Percentiles rank a stretch among this genome's conserved stretches.
These are phyloP conservation scores for Chlamydomonas incerta DNA, from an alignment of 139 green algal genomes.

Conservation along the genomic window DNA sequence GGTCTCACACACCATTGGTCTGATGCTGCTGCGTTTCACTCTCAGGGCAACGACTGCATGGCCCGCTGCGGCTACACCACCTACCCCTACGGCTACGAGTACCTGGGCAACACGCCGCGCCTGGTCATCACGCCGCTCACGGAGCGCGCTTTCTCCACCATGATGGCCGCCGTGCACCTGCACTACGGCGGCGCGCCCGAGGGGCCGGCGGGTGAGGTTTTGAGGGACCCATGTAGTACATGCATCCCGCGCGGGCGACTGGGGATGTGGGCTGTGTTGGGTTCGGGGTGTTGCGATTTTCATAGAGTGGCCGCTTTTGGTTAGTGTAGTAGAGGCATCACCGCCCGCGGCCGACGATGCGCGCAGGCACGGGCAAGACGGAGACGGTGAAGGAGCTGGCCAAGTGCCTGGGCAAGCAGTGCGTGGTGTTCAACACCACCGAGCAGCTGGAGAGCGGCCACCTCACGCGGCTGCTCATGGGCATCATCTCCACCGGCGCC, in stretches of 20 bases:
- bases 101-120: constrained; percentile 77
- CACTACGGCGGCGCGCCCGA: constrained; percentile 68
- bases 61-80: constrained; percentile 34
- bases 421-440: constrained; percentile 85
- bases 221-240: too few relatives aligned
- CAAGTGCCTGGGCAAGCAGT: constrained; percentile 77
- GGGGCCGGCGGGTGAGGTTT: constrained; percentile 45
- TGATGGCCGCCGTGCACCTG: constrained; percentile 66
- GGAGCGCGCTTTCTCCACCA: constrained; percentile 61
- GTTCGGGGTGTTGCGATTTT: too few relatives aligned
- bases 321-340: too few relatives aligned
- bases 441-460: constrained; percentile 59
- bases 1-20: too few relatives aligned
- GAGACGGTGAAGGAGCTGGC: constrained; percentile 87
- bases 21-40: too few relatives aligned
- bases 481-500: constrained; percentile 54
- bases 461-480: constrained; percentile 55
- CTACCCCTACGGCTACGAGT: constrained; percentile 77
- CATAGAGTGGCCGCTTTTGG: too few relatives aligned
- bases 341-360: too few relatives aligned
- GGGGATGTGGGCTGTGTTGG: too few relatives aligned
- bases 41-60: constrained; percentile 27
- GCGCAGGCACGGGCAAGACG: constrained; percentile 82
- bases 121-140: constrained; percentile 85
- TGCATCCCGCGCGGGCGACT: too few relatives aligned